Evolutionary conservation across 2,329 filamentous ascomycete species (phyloP).

Genomic region (Colletotrichum liriopes): DNA sequence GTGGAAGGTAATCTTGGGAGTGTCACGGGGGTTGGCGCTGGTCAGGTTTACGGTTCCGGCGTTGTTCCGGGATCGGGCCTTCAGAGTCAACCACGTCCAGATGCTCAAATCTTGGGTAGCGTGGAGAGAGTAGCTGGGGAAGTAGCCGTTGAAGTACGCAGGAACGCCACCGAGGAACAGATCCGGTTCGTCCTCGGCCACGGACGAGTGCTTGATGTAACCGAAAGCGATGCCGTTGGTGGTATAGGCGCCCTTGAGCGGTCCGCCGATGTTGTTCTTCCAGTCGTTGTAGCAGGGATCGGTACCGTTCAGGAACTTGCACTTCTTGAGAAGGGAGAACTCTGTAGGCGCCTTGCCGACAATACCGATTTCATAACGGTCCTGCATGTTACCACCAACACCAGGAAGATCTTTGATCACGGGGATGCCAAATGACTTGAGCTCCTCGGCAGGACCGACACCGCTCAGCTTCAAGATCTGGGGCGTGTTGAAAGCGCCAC

Average conservation of each 20-base stretch:
- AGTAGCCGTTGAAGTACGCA: slow-evolving; percentile 69
- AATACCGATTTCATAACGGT: slow-evolving; percentile 59
- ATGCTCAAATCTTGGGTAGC: slow-evolving; percentile 59
- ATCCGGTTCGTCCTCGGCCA: slow-evolving; percentile 62
- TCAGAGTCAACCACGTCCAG: slow-evolving; percentile 62
- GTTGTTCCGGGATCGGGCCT: slow-evolving; percentile 68
- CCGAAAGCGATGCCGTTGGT: slow-evolving; percentile 70
- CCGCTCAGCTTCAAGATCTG: slow-evolving; percentile 67
- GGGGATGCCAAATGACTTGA: slow-evolving; percentile 60
- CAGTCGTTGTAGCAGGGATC: slow-evolving; percentile 47
- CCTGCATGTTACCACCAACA: slow-evolving; percentile 66
- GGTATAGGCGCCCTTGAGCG: slow-evolving; percentile 51
- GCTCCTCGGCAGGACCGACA: slow-evolving; percentile 59
- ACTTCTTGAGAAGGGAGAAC: slow-evolving; percentile 35
- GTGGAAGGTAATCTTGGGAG: slow-evolving; percentile 73
- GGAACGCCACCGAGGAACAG: slow-evolving; percentile 70
- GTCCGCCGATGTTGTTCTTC: slow-evolving; percentile 48
- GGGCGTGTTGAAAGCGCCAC: slow-evolving; percentile 65
- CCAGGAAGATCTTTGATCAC: slow-evolving; percentile 63
- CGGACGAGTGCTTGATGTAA: slow-evolving; percentile 54
- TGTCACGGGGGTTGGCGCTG: slow-evolving; percentile 73
- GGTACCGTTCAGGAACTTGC: slow-evolving; percentile 50
- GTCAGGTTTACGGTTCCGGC: slow-evolving; percentile 75
- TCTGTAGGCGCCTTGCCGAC: slow-evolving; percentile 41
- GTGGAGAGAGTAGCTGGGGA: slow-evolving; percentile 66